Evolutionary conservation across 257 asterid species (phyloP).

Genomic region (Cruciata laevipes): DNA sequence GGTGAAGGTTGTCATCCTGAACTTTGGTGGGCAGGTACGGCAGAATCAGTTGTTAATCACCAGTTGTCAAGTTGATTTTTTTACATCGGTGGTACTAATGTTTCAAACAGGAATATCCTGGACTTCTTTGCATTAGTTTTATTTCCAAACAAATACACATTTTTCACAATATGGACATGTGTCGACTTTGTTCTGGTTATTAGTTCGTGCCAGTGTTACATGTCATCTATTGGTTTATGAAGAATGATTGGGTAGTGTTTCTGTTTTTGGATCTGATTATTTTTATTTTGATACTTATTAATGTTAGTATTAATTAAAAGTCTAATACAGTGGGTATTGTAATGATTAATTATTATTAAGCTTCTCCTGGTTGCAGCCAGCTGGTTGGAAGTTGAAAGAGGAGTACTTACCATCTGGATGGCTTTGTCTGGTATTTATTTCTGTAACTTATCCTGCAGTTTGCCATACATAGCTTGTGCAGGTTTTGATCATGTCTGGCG

Average conservation of each 20-base stretch:
- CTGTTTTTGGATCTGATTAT: not conserved
- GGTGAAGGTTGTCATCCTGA: constrained; percentile 81
- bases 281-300: not conserved
- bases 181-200: not conserved
- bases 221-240: not conserved
- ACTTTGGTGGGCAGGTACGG: constrained; percentile 96
- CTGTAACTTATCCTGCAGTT: not conserved
- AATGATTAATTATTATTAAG: too few species aligned
- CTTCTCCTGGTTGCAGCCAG: constrained; percentile 51
- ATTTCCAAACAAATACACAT: not conserved
- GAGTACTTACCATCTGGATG: constrained; percentile 90
- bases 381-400: constrained; percentile 92
- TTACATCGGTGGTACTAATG: not conserved
- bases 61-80: not conserved
- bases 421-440: constrained; percentile 77
- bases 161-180: not conserved
- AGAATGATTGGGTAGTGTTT: too few species aligned
- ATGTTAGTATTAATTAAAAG: not conserved
- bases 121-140: not conserved
- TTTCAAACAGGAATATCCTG: not conserved
- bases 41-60: not conserved
- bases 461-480: constrained; percentile 6
- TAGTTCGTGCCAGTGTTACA: not conserved
- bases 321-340: not conserved
- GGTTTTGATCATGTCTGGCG: constrained; percentile 2